A percentile compares a stretch with the other conserved stretches of the same genome.
Evolutionary conservation across 2,329 filamentous ascomycete genomes (phyloP).

Genomic region (Monilinia polystroma): DNA sequence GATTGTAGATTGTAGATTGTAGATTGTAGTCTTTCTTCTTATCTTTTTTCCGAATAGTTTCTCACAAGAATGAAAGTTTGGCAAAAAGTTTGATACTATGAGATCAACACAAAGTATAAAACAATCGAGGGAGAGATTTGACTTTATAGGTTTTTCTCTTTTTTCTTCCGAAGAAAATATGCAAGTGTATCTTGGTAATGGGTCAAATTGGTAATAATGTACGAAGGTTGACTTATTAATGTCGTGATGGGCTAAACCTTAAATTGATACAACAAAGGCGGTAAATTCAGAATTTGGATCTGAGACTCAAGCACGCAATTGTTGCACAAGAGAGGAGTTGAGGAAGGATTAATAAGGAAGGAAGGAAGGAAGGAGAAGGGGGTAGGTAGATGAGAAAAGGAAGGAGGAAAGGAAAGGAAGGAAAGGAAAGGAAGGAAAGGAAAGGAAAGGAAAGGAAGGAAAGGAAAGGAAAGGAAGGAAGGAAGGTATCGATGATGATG

Average conservation of each 20-base stretch:
- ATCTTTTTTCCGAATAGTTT: not conserved
- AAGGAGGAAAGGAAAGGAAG: not conserved
- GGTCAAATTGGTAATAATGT: slow-evolving; percentile 17
- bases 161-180: slow-evolving; percentile 5
- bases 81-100: not conserved
- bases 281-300: not conserved
- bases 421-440: not conserved
- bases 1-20: not conserved
- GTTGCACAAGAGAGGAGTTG: too few species aligned
- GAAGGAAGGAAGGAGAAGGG: not conserved
- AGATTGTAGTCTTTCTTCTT: too few species aligned
- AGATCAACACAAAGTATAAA: not conserved
- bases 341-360: not conserved
- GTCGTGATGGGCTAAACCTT: slow-evolving; percentile 5
- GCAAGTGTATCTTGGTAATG: slow-evolving; percentile 13
- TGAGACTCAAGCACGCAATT: slow-evolving; percentile 9
- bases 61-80: not conserved
- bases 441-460: too few species aligned
- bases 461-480: not conserved
- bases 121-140: not conserved
- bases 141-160: not conserved
- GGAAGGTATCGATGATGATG: too few species aligned
- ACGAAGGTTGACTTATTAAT: not conserved
- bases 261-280: slow-evolving; percentile 7
- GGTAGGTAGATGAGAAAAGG: not conserved